phyloP scores from a whole-genome alignment of 257 asterid genomes.

The Nicotiana paniculata region DNA sequence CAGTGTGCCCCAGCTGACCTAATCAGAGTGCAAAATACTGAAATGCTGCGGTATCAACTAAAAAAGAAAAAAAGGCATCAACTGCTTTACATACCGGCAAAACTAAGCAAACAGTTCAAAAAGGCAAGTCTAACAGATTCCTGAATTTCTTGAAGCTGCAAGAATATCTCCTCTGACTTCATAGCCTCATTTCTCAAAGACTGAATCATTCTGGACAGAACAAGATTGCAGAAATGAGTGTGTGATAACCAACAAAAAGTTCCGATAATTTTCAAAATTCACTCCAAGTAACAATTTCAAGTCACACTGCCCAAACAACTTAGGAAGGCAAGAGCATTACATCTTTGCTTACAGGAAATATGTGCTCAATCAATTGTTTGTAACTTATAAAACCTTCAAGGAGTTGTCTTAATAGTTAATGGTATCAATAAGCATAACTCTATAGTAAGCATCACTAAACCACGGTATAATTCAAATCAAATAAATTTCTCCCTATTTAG shows the following conservation, averaged over 20 bases:
- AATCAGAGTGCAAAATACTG: constrained; percentile 20
- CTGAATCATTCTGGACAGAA: constrained; percentile 65
- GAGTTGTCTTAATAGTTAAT: neutral
- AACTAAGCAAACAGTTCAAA: constrained; percentile 77
- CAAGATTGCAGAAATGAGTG: neutral
- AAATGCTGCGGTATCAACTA: constrained; percentile 1
- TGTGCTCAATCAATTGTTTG: neutral
- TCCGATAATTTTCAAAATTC: neutral
- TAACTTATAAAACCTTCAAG: neutral
- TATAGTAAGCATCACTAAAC: neutral
- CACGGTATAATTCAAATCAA: neutral
- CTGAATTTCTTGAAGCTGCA: constrained; percentile 82
- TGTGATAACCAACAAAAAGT: neutral
- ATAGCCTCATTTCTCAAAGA: constrained; percentile 71
- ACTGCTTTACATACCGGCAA: constrained; percentile 58
- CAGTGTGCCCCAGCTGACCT: constrained; percentile 78
- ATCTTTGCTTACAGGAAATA: neutral
- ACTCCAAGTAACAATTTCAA: neutral
- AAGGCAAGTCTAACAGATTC: constrained; percentile 90
- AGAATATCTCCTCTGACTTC: constrained; percentile 66
- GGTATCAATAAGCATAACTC: neutral
- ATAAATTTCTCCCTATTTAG: neutral
- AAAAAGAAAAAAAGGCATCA: neutral
- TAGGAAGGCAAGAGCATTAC: neutral
- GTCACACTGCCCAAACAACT: neutral